Conservation (phyloP, 2,329 filamentous ascomycete genomes). For the Sarocladium strictum region DNA sequence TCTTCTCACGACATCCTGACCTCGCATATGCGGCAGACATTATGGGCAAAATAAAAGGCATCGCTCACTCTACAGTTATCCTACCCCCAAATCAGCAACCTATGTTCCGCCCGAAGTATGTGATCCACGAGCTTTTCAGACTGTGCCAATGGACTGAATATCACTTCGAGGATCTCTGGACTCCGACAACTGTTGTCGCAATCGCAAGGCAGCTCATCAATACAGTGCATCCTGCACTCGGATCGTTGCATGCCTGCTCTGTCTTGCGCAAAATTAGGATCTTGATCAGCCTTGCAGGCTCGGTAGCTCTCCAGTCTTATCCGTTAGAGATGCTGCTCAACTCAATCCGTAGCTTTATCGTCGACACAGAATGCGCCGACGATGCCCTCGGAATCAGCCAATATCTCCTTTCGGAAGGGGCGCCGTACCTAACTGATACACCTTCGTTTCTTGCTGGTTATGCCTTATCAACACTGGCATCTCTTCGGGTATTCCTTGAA, state of each 20-base stretch:
- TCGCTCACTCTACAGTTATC: slow-evolving; percentile 57
- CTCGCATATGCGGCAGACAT: slow-evolving; percentile 57
- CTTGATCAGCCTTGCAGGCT: slow-evolving; percentile 70
- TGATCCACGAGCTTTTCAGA: slow-evolving; percentile 69
- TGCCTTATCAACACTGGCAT: slow-evolving; percentile 71
- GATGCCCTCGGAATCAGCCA: slow-evolving; percentile 83
- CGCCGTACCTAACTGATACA: slow-evolving; percentile 53
- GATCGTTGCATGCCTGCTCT: slow-evolving; percentile 79
- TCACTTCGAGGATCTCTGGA: slow-evolving; percentile 64
- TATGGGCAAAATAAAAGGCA: slow-evolving; percentile 62
- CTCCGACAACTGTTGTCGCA: slow-evolving; percentile 64
- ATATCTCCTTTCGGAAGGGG: slow-evolving; percentile 70
- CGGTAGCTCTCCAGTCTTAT: slow-evolving; percentile 69
- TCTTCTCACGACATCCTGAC: slow-evolving; percentile 52
- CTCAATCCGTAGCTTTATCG: slow-evolving; percentile 70
- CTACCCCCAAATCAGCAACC: slow-evolving; percentile 81
- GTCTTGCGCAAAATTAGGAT: slow-evolving; percentile 82
- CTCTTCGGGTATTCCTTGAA: slow-evolving; percentile 68
- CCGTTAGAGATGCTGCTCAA: slow-evolving; percentile 87
- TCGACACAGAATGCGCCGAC: slow-evolving; percentile 80
- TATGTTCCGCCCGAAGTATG: slow-evolving; percentile 71
- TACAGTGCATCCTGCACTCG: slow-evolving; percentile 74
- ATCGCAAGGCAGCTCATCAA: slow-evolving; percentile 74
- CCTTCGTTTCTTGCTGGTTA: slow-evolving; percentile 79
- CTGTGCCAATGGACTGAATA: slow-evolving; percentile 69